Percentiles rank a stretch among this genome's conserved stretches.
Conservation (phyloP, 768 basidiomycete species). For the Collybiopsis luxurians region DNA sequence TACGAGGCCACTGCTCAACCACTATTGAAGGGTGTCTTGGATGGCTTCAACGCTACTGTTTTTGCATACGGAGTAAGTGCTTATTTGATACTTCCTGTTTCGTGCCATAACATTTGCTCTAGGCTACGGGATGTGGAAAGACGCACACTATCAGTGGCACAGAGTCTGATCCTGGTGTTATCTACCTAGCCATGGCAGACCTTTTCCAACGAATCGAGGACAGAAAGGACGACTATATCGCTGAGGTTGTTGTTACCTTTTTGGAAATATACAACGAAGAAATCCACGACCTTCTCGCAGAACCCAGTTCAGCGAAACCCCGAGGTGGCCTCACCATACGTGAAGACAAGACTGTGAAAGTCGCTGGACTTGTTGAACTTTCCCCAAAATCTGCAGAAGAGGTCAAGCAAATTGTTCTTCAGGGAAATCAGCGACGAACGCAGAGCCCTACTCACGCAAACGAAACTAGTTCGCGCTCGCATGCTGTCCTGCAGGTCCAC, state of each 20-base stretch:
- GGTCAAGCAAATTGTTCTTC: conserved; percentile 89
- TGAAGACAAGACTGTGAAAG: conserved; percentile 92
- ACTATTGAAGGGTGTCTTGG: conserved; percentile 77
- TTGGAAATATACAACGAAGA: conserved; percentile 99
- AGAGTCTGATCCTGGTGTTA: conserved; percentile 84
- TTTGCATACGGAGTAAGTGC: conserved; percentile 94
- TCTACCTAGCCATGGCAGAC: conserved; percentile 96
- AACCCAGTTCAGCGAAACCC: conserved; percentile 56
- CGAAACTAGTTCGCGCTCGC: conserved; percentile 94
- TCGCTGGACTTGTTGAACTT: conserved; percentile 81
- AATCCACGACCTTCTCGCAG: conserved; percentile 91
- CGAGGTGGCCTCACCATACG: conserved; percentile 90
- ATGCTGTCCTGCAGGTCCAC: conserved; percentile 96
- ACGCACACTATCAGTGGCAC: conserved; percentile 98
- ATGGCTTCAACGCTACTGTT: conserved; percentile 96
- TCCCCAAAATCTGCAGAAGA: conserved; percentile 83
- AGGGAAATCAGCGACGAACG: conserved; percentile 84
- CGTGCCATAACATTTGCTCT: conserved; percentile 8
- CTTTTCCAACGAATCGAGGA: conserved; percentile 93
- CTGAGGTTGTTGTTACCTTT: conserved; percentile 90
- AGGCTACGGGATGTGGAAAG: conserved; percentile 99
- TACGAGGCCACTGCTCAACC: conserved; percentile 86
- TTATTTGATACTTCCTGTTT: neutral
- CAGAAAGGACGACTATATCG: conserved; percentile 78
- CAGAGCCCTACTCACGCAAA: conserved; percentile 97